Conservation (phyloP, 169 alveolate species). For the Plasmodium falciparum region DNA sequence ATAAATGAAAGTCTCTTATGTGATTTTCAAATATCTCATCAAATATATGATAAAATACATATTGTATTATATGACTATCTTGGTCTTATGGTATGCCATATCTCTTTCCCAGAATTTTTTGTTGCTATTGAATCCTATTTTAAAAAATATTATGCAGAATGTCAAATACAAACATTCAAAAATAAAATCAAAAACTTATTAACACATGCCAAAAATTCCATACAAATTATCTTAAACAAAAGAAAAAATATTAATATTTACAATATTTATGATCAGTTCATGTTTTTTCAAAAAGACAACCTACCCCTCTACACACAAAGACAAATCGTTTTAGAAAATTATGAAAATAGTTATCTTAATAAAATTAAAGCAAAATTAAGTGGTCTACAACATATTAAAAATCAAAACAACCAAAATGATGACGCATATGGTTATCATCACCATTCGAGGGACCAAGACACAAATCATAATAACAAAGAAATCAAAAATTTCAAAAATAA, state of each 20-base stretch:
- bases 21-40: slow-evolving; percentile 39
- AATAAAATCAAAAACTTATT: slow-evolving; percentile 22
- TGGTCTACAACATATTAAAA: slow-evolving; percentile 44
- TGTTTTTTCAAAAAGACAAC: slow-evolving; percentile 35
- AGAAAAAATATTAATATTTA: slow-evolving; percentile 51
- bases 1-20: slow-evolving; percentile 59
- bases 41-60: slow-evolving; percentile 65
- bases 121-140: slow-evolving; percentile 45
- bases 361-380: slow-evolving; percentile 36
- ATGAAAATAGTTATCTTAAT: slow-evolving; percentile 32
- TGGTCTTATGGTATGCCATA: slow-evolving; percentile 62
- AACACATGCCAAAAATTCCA: slow-evolving; percentile 47
- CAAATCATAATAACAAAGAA: neutral
- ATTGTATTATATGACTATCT: slow-evolving; percentile 55
- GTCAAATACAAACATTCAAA: slow-evolving; percentile 38
- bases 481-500: neutral
- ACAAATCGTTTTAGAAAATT: slow-evolving; percentile 19
- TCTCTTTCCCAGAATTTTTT: slow-evolving; percentile 73
- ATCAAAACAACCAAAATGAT: neutral
- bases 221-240: slow-evolving; percentile 45
- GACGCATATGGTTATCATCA: neutral
- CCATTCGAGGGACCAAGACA: neutral
- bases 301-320: slow-evolving; percentile 37
- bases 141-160: slow-evolving; percentile 38
- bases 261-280: slow-evolving; percentile 29